Base-by-base conservation (phyloP, 1,139 yeast species). In the Pichia cactophila region DNA sequence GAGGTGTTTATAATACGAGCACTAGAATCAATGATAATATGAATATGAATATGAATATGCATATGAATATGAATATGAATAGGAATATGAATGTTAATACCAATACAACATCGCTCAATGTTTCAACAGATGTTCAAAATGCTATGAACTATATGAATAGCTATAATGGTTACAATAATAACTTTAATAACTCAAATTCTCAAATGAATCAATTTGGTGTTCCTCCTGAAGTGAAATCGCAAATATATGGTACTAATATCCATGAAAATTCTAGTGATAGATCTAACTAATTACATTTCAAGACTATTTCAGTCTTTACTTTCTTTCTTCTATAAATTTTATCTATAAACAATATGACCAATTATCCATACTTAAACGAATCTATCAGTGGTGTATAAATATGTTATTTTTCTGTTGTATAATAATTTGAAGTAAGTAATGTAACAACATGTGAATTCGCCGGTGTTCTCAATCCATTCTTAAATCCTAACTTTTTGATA, bases 401-500 rank as follows among this genome's bases (percentile, higher is more conserved):
- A 5, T 4, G 23, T 23, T 23, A 23, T 23, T 23, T 20, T 23
- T 23, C 23, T 23, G 23, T 23, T 23, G 23, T 23, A 23, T 23
- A 23, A 23, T 42, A 16, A 31, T 75, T 76, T 20, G 70, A 69
- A 44, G 66, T 69, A 3, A 83, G 73, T 69, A 83, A 64, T 28
- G 67, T 66, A n/a, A 67, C 57, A 45, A 85, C 58, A 65, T 73
- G 61, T 42, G 62, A 61, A 64, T 85, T 85, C 43, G 72, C 65
- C 1, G 74, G 74, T 1, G 81, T 71, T 2, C 68, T 58, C 1
- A 73, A 55, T 2, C 65, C 61, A 54, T 72, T 69, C 46, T 68
- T 64, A 26, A 61, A 56, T 0, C 86, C 95, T 50, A 81, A 66
- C 14, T 59, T 62, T 6, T 73, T 77, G 16, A 89, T 71, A 60